phyloP scores from a whole-genome alignment of 495 filamentous ascomycete genomes.

The Podospora pseudocomata region DNA sequence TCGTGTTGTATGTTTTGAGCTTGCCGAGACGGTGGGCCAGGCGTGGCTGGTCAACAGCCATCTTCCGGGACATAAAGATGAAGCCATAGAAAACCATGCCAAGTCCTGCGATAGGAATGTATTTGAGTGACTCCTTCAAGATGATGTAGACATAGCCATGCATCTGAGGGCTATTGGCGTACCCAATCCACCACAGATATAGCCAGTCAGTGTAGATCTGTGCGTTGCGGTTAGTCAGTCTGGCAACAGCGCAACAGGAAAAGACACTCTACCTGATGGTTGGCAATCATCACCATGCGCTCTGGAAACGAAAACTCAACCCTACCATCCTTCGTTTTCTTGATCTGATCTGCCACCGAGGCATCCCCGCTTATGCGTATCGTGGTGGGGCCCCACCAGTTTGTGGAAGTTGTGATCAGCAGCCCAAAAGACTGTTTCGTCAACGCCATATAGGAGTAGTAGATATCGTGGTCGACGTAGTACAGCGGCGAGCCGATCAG shows the following conservation, averaged over 20 bases:
- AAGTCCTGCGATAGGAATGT: constrained; percentile 67
- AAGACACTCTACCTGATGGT: constrained; percentile 56
- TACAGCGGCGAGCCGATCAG: constrained; percentile 68
- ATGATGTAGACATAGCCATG: constrained; percentile 86
- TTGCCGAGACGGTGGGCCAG: constrained; percentile 65
- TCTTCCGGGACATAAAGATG: constrained; percentile 80
- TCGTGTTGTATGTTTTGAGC: constrained; percentile 54
- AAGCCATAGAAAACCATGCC: constrained; percentile 83
- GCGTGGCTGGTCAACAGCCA: constrained; percentile 70
- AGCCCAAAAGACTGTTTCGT: constrained; percentile 75
- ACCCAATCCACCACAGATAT: constrained; percentile 85
- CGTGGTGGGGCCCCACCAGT: constrained; percentile 76
- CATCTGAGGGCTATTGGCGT: constrained; percentile 61
- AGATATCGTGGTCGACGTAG: constrained; percentile 62
- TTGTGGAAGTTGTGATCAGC: constrained; percentile 67
- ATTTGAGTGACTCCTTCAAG: constrained; percentile 76
- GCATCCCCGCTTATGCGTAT: constrained; percentile 74
- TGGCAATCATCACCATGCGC: constrained; percentile 74
- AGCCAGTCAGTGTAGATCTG: constrained; percentile 80
- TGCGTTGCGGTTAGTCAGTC: neutral
- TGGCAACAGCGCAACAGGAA: neutral
- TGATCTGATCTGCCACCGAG: constrained; percentile 65
- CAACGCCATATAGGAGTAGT: constrained; percentile 73
- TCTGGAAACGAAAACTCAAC: constrained; percentile 72
- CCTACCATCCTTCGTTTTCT: constrained; percentile 59